Percentiles rank a stretch among this genome's conserved stretches.
These are phyloP conservation scores for Phytophthora parvispora DNA, from an alignment of 352 stramenopile genomes.

Conservation along the genomic window DNA sequence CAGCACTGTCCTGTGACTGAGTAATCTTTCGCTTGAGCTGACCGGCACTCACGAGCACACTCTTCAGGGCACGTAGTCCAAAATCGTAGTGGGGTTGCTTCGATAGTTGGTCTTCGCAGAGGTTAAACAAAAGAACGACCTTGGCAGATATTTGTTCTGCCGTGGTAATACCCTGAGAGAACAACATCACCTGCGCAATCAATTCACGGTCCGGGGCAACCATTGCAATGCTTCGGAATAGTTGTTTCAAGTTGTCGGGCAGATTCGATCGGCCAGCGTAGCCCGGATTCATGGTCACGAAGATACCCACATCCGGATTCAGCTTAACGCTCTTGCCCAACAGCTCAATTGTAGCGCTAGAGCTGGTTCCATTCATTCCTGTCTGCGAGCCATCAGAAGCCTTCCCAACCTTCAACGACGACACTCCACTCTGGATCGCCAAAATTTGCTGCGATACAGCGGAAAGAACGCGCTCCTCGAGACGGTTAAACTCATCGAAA, in stretches of 20 bases:
- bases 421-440: conserved; percentile 98
- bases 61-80: conserved; percentile 99
- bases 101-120: conserved; percentile 98
- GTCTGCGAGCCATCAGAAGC: conserved; percentile 30
- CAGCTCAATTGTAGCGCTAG: conserved; percentile 92
- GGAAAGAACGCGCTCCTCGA: conserved; percentile 99
- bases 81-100: conserved; percentile 99
- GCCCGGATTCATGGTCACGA: conserved; percentile 99
- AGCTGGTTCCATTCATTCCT: conserved; percentile 25
- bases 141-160: conserved; percentile 97
- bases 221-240: conserved; percentile 99
- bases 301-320: conserved; percentile 99
- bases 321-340: conserved; percentile 96
- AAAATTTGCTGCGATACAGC: conserved; percentile 99
- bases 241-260: conserved; percentile 99
- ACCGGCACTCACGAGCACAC: conserved; percentile 98
- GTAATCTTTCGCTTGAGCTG: conserved; percentile 97
- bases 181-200: conserved; percentile 99
- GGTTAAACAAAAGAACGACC: conserved; percentile 99
- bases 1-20: conserved; percentile 47
- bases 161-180: conserved; percentile 99
- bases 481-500: conserved; percentile 99
- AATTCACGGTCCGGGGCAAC: conserved; percentile 99
- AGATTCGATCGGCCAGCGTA: conserved; percentile 99
- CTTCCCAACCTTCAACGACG: conserved; percentile 83